Percentiles rank a stretch among this genome's conserved stretches.
phyloP scores from a whole-genome alignment of 768 basidiomycete genomes.

The Amanita subjunquillea region DNA sequence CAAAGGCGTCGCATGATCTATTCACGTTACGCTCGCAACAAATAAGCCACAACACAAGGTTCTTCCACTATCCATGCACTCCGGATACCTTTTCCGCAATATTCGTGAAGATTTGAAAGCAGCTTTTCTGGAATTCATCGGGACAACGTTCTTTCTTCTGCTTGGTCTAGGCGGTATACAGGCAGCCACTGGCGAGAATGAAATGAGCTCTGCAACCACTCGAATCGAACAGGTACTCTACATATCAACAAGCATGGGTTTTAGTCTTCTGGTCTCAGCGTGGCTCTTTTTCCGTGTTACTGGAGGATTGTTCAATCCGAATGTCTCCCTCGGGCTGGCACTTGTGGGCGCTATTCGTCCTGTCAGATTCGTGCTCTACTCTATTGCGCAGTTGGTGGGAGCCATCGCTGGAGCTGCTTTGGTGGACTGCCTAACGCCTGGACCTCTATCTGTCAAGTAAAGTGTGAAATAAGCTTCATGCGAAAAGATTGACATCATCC shows the following conservation, averaged over 20 bases:
- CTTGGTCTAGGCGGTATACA: slow-evolving; percentile 59
- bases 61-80: not conserved
- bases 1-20: too few species aligned
- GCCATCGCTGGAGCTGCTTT: slow-evolving; percentile 51
- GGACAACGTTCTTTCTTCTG: slow-evolving; percentile 54
- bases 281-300: slow-evolving; percentile 61
- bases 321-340: slow-evolving; percentile 49
- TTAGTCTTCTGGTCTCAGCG: slow-evolving; percentile 50
- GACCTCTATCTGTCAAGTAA: slow-evolving; percentile 44
- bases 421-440: slow-evolving; percentile 43
- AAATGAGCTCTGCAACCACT: slow-evolving; percentile 15
- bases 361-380: slow-evolving; percentile 47
- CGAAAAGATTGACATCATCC: slow-evolving; percentile 3
- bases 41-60: not conserved
- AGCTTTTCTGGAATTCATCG: slow-evolving; percentile 46
- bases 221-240: slow-evolving; percentile 38
- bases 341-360: slow-evolving; percentile 45
- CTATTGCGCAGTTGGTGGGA: slow-evolving; percentile 50
- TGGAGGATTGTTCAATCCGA: slow-evolving; percentile 58
- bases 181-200: slow-evolving; percentile 32
- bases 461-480: slow-evolving; percentile 6
- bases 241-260: slow-evolving; percentile 49
- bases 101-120: slow-evolving; percentile 33
- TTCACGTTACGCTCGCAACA: not conserved
- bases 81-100: slow-evolving; percentile 11